phyloP scores from a whole-genome alignment of 192 early-diverging fungal genomes.

The Dispira simplex region DNA sequence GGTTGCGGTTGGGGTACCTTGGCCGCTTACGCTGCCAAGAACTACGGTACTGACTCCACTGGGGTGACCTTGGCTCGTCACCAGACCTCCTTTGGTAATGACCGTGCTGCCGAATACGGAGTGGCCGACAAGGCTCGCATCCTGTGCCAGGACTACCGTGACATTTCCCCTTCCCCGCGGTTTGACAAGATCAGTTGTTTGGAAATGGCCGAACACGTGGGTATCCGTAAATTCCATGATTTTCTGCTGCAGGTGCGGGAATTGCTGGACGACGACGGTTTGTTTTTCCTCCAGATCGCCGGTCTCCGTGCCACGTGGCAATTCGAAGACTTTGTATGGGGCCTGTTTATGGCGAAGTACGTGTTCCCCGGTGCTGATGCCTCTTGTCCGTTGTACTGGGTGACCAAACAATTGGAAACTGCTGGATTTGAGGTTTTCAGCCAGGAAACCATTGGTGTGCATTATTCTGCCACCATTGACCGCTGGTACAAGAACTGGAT shows the following conservation, averaged over 20 bases:
- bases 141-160: conserved; percentile 95
- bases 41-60: conserved; percentile 75
- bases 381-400: conserved; percentile 92
- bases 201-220: conserved; percentile 99
- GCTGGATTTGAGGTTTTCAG: conserved; percentile 87
- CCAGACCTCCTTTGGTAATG: conserved; percentile 81
- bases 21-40: conserved; percentile 74
- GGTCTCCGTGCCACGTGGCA: conserved; percentile 76
- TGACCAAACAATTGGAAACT: conserved; percentile 79
- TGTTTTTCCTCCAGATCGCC: conserved; percentile 97
- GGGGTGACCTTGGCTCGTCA: conserved; percentile 89
- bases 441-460: conserved; percentile 84
- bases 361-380: conserved; percentile 98
- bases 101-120: conserved; percentile 64
- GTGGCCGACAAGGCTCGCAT: conserved; percentile 65
- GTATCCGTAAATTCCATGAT: conserved; percentile 76
- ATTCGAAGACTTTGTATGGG: conserved; percentile 76
- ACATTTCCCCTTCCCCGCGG: conserved; percentile 74
- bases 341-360: conserved; percentile 98
- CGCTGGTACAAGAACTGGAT: conserved; percentile 99
- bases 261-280: conserved; percentile 91
- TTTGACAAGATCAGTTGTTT: conserved; percentile 96
- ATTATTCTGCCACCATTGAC: conserved; percentile 92
- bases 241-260: conserved; percentile 88
- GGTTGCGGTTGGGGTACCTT: conserved; percentile 98